These are phyloP conservation scores for Escovopsis weberi DNA, from an alignment of 2,329 filamentous ascomycete species.

Conservation along the genomic window DNA sequence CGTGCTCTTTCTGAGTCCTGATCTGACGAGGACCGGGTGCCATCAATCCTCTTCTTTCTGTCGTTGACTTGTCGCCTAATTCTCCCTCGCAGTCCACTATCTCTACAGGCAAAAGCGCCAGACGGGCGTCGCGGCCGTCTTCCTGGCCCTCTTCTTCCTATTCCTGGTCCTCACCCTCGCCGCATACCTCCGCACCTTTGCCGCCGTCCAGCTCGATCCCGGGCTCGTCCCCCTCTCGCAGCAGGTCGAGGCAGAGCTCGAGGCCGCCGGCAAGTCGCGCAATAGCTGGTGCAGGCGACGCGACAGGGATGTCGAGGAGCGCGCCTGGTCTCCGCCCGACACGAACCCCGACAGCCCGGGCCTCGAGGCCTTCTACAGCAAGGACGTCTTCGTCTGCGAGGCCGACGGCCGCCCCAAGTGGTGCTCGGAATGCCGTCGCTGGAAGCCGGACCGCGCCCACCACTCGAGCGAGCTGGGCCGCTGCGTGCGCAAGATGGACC, in stretches of 20 bases:
- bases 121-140: slow-evolving; percentile 45
- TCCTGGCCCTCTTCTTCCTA: slow-evolving; percentile 60
- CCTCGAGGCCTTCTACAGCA: slow-evolving; percentile 64
- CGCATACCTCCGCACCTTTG: slow-evolving; percentile 58
- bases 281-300: slow-evolving; percentile 8
- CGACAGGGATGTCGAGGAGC: slow-evolving; percentile 14
- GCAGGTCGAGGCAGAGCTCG: slow-evolving; percentile 18
- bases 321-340: slow-evolving; percentile 25
- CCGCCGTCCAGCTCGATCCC: slow-evolving; percentile 53
- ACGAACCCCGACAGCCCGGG: slow-evolving; percentile 47
- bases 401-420: slow-evolving; percentile 71
- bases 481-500: slow-evolving; percentile 84
- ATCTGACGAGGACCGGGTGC: background rate
- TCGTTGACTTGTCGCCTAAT: too few species aligned
- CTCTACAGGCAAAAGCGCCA: slow-evolving; percentile 39
- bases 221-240: slow-evolving; percentile 51
- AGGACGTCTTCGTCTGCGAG: slow-evolving; percentile 74
- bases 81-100: slow-evolving; percentile 43
- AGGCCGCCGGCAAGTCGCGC: slow-evolving; percentile 16
- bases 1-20: too few species aligned
- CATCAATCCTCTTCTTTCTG: background rate
- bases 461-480: slow-evolving; percentile 71
- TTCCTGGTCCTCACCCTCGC: slow-evolving; percentile 51
- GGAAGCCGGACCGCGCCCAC: slow-evolving; percentile 78
- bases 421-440: slow-evolving; percentile 72